These are phyloP conservation scores for Nannizziopsis arthrosporioides DNA, from an alignment of 2,329 filamentous ascomycete genomes.

Conservation along the genomic window DNA sequence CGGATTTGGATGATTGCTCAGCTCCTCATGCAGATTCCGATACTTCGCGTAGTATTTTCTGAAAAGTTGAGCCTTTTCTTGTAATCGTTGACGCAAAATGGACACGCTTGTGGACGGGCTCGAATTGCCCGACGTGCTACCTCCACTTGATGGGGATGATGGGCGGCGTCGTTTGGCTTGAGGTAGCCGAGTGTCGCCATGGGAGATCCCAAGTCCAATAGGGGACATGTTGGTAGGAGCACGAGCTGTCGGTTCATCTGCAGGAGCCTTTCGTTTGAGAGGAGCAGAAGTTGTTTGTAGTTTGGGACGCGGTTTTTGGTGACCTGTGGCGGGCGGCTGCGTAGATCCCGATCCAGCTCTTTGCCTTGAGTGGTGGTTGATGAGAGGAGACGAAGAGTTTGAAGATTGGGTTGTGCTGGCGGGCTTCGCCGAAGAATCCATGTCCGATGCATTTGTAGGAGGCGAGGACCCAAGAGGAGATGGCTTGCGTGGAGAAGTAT, in stretches of 20 bases:
- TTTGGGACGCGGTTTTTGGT: slow-evolving; percentile 21
- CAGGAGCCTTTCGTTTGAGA: slow-evolving; percentile 33
- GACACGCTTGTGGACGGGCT: slow-evolving; percentile 30
- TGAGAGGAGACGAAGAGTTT: slow-evolving; percentile 37
- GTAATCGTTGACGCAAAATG: slow-evolving; percentile 29
- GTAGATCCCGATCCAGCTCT: slow-evolving; percentile 14
- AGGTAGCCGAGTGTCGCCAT: slow-evolving; percentile 23
- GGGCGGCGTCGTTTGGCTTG: slow-evolving; percentile 33
- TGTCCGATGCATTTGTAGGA: slow-evolving; percentile 49
- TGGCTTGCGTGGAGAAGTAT: slow-evolving; percentile 48
- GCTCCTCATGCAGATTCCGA: slow-evolving; percentile 41
- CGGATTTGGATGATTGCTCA: slow-evolving; percentile 31
- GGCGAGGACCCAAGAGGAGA: slow-evolving; percentile 52
- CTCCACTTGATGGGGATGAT: slow-evolving; percentile 28
- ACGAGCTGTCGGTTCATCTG: background rate
- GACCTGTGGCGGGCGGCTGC: slow-evolving; percentile 17
- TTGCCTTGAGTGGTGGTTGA: slow-evolving; percentile 28
- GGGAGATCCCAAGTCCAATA: slow-evolving; percentile 17
- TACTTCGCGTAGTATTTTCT: slow-evolving; percentile 49
- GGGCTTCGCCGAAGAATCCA: slow-evolving; percentile 36
- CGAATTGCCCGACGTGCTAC: slow-evolving; percentile 32
- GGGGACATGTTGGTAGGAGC: slow-evolving; percentile 13
- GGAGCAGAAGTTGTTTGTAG: slow-evolving; percentile 24
- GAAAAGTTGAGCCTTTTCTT: slow-evolving; percentile 38
- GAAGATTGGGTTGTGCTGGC: slow-evolving; percentile 34